Evolutionary conservation across 2,329 filamentous ascomycete species (phyloP).

Genomic region (Colletotrichum agaves): DNA sequence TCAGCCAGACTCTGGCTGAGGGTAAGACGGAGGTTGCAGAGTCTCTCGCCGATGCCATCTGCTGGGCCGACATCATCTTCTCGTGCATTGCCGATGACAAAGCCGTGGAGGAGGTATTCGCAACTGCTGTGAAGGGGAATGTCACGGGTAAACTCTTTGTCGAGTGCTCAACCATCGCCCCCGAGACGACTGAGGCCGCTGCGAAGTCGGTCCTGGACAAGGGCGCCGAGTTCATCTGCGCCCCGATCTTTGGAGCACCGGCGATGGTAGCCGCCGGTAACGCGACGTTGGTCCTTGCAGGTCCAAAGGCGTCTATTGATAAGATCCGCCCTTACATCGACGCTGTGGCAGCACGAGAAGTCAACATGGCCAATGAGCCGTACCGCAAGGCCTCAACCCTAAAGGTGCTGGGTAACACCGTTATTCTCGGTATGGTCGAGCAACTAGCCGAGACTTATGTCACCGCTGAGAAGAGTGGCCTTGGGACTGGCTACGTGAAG

Average conservation of each 20-base stretch:
- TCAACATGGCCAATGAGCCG: slow-evolving; percentile 77
- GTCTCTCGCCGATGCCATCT: slow-evolving; percentile 73
- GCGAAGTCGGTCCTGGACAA: slow-evolving; percentile 66
- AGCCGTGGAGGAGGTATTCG: slow-evolving; percentile 73
- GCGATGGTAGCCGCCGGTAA: slow-evolving; percentile 76
- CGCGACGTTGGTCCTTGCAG: slow-evolving; percentile 79
- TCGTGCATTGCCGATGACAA: slow-evolving; percentile 83
- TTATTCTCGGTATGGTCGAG: slow-evolving; percentile 85
- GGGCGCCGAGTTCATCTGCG: slow-evolving; percentile 80
- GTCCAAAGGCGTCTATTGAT: slow-evolving; percentile 67
- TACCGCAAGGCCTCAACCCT: slow-evolving; percentile 76
- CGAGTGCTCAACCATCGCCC: slow-evolving; percentile 89
- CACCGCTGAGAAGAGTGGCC: slow-evolving; percentile 81
- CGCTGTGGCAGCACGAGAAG: slow-evolving; percentile 76
- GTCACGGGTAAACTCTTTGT: slow-evolving; percentile 81
- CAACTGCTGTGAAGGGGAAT: slow-evolving; percentile 64
- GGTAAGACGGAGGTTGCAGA: slow-evolving; percentile 73
- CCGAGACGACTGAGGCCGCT: slow-evolving; percentile 77
- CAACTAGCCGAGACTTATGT: slow-evolving; percentile 82
- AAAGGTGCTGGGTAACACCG: slow-evolving; percentile 88
- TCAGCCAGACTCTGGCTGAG: slow-evolving; percentile 68
- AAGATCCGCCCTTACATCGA: slow-evolving; percentile 76
- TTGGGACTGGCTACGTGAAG: slow-evolving; percentile 77
- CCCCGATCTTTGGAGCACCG: slow-evolving; percentile 76
- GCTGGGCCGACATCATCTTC: slow-evolving; percentile 81